Conservation (phyloP, 1,139 yeast genomes). For the Hanseniaspora uvarum region DNA sequence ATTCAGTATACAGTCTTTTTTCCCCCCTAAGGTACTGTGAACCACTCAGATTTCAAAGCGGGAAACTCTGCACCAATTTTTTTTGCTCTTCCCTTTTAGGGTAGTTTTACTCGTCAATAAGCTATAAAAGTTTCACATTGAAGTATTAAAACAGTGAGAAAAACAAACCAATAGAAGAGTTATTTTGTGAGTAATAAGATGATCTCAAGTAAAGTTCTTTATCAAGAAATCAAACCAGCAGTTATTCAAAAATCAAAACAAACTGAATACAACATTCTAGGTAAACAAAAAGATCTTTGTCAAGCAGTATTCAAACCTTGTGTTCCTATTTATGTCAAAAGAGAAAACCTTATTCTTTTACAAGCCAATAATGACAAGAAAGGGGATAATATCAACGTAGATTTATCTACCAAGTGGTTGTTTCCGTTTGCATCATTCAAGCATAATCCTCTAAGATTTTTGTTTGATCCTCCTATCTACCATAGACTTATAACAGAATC, state of each 20-base stretch:
- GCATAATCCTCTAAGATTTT: slow-evolving; percentile 21
- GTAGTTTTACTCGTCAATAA: no score
- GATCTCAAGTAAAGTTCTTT: not conserved
- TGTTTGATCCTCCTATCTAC: slow-evolving; percentile 23
- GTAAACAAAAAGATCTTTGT: slow-evolving; percentile 14
- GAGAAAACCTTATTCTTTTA: slow-evolving; percentile 22
- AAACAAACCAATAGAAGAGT: not conserved
- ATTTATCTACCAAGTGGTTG: slow-evolving; percentile 24
- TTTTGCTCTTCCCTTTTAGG: not conserved
- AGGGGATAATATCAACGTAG: slow-evolving; percentile 16
- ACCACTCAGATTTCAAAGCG: not conserved
- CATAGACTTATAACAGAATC: slow-evolving; percentile 23
- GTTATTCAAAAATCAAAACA: not conserved
- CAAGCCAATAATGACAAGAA: slow-evolving; percentile 15
- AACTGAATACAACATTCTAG: slow-evolving; percentile 14
- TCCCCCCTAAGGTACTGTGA: not conserved
- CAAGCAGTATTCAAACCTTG: slow-evolving; percentile 20
- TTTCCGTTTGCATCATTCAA: slow-evolving; percentile 10
- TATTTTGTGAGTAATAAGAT: no score
- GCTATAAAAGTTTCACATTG: not conserved
- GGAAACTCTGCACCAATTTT: not conserved
- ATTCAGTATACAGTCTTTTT: no score
- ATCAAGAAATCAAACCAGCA: slow-evolving; percentile 3
- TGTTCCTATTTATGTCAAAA: slow-evolving; percentile 24
- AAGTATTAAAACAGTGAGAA: no score